phyloP scores from a whole-genome alignment of 768 basidiomycete species.

The Lentinula edodes region DNA sequence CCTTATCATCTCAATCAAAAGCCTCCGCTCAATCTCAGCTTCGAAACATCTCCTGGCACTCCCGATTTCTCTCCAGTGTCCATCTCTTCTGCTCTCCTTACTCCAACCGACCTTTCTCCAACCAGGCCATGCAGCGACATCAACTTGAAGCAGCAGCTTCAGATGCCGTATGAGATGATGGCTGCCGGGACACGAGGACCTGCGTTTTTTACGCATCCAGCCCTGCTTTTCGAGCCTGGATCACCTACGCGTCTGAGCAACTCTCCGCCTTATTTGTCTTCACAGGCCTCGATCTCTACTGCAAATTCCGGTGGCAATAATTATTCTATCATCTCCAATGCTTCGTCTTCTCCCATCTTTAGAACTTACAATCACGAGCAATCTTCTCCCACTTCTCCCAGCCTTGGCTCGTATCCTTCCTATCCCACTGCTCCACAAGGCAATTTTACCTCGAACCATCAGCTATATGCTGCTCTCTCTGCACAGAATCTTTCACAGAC shows the following conservation, averaged over 20 bases:
- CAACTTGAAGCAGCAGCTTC: slow-evolving; percentile 26
- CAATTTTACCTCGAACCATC: background rate
- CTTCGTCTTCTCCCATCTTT: slow-evolving; percentile 7
- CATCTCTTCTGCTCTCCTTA: slow-evolving; percentile 63
- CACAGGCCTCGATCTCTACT: background rate
- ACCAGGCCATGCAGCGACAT: slow-evolving; percentile 47
- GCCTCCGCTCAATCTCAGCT: slow-evolving; percentile 35
- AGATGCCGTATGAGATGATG: slow-evolving; percentile 45
- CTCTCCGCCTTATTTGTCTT: background rate
- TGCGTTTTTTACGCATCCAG: slow-evolving; percentile 38
- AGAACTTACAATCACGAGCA: slow-evolving; percentile 18
- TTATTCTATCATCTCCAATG: slow-evolving; percentile 2
- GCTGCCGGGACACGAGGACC: background rate
- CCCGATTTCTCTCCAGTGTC: slow-evolving; percentile 74
- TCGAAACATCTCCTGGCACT: slow-evolving; percentile 43
- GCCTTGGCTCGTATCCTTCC: slow-evolving; percentile 7
- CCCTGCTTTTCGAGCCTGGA: slow-evolving; percentile 33
- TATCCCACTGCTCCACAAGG: slow-evolving; percentile 7
- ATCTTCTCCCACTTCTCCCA: slow-evolving; percentile 9
- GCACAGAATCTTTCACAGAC: background rate
- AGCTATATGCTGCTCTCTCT: slow-evolving; percentile 4
- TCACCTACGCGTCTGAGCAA: slow-evolving; percentile 18
- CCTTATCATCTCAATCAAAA: slow-evolving; percentile 36
- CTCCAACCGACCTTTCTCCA: slow-evolving; percentile 72
- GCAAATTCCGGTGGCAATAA: background rate